Percentiles rank a stretch among this genome's conserved stretches.
Evolutionary conservation across 176 grass and related monocot genomes (phyloP).

Genomic region (barley (Hordeum vulgare)): DNA sequence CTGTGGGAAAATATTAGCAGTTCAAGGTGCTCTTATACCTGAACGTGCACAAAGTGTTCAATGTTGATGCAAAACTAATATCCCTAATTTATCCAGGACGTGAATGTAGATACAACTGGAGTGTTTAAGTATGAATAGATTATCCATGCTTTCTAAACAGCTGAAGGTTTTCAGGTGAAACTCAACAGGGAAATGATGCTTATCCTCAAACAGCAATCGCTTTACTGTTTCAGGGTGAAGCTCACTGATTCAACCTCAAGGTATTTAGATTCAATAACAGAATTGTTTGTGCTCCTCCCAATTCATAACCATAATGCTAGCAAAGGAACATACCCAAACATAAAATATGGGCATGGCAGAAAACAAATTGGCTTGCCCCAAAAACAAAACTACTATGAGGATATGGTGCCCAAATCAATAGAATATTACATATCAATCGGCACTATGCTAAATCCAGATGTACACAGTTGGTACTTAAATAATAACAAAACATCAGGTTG

Average conservation of each 20-base stretch:
- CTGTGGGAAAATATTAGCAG: background rate
- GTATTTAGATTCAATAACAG: background rate
- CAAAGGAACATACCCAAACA: slow-evolving; percentile 1
- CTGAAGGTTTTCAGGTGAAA: slow-evolving; percentile 5
- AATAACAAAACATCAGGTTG: background rate
- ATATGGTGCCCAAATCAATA: background rate
- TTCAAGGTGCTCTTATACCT: background rate
- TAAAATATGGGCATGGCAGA: background rate
- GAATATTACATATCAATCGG: background rate
- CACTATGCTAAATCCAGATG: background rate
- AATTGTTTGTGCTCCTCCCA: background rate
- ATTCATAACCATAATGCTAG: background rate
- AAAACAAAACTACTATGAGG: slow-evolving; percentile 10
- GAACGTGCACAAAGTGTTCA: background rate
- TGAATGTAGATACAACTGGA: background rate
- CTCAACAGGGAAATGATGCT: background rate
- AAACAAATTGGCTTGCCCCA: background rate
- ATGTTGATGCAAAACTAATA: background rate
- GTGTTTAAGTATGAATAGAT: background rate
- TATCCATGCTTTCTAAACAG: background rate
- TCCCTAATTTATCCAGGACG: background rate
- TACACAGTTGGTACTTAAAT: background rate
- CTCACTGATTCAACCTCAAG: slow-evolving; percentile 4
- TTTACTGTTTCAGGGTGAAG: background rate
- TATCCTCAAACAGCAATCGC: background rate